Percentiles rank a stretch among this genome's conserved stretches.
These are phyloP conservation scores for Physcomitrium patens DNA, from an alignment of 225 moss, liverwort and hornwort species.

Conservation along the genomic window DNA sequence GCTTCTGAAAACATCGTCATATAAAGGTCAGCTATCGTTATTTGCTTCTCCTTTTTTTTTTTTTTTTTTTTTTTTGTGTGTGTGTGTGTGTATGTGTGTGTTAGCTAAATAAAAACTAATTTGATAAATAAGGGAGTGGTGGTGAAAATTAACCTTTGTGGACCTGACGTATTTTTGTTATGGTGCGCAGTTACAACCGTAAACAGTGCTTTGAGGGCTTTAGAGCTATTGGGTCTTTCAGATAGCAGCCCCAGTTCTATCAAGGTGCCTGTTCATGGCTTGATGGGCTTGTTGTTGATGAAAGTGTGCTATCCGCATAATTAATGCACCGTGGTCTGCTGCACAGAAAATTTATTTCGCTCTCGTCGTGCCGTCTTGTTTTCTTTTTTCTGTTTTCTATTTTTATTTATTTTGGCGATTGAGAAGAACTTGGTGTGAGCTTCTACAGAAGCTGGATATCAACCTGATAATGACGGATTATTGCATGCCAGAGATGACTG, in stretches of 20 bases:
- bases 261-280: constrained; percentile 26
- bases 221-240: constrained; percentile 74
- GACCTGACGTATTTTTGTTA: constrained; percentile 1
- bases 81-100: not conserved
- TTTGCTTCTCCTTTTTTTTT: not conserved
- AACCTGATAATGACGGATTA: constrained; percentile 89
- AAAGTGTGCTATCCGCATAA: no score
- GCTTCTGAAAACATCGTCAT: constrained; percentile 56
- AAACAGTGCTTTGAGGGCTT: constrained; percentile 73
- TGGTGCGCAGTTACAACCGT: constrained; percentile 75
- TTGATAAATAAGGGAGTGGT: not conserved
- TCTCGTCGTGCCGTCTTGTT: no score
- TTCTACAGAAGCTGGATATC: constrained; percentile 67
- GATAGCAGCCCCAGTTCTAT: constrained; percentile 40
- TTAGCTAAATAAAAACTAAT: no score
- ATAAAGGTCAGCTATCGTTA: constrained; percentile 42
- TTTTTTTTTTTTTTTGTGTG: not conserved
- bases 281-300: not conserved
- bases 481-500: constrained; percentile 98
- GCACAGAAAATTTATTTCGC: no score
- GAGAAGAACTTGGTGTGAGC: constrained; percentile 14
- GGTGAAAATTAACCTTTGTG: not conserved
- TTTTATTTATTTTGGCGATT: not conserved
- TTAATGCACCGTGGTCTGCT: not conserved
- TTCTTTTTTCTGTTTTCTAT: not conserved